Evolutionary conservation across 306 rosid species (phyloP).

Genomic region (Mucuna pruriens): DNA sequence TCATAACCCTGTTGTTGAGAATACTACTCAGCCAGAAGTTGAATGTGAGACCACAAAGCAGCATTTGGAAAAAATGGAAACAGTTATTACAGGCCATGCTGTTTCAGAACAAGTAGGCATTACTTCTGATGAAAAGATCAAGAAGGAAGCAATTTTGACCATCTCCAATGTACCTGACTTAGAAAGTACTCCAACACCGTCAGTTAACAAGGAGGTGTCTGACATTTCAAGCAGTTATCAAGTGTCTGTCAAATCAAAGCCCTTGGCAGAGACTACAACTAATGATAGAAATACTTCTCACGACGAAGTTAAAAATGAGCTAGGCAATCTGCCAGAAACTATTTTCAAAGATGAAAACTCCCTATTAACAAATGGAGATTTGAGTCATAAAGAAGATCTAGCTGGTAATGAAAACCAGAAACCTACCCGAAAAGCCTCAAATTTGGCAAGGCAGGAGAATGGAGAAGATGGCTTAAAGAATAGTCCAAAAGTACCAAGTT

Average conservation of each 20-base stretch:
- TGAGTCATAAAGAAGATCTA: slow-evolving; percentile 53
- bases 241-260: slow-evolving; percentile 41
- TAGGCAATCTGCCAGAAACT: slow-evolving; percentile 45
- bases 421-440: slow-evolving; percentile 51
- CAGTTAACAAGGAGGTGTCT: slow-evolving; percentile 44
- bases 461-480: slow-evolving; percentile 61
- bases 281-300: slow-evolving; percentile 37
- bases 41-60: slow-evolving; percentile 55
- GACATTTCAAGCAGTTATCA: slow-evolving; percentile 45
- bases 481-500: slow-evolving; percentile 75
- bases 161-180: slow-evolving; percentile 44
- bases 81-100: slow-evolving; percentile 40
- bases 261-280: slow-evolving; percentile 47
- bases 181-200: slow-evolving; percentile 50
- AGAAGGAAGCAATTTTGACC: slow-evolving; percentile 42
- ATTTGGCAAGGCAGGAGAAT: slow-evolving; percentile 60
- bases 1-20: slow-evolving; percentile 72
- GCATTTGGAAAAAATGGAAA: slow-evolving; percentile 54
- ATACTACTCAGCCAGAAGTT: slow-evolving; percentile 52
- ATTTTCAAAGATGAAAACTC: slow-evolving; percentile 47
- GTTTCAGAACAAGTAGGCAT: slow-evolving; percentile 40
- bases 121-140: slow-evolving; percentile 57
- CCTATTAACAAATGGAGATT: slow-evolving; percentile 52
- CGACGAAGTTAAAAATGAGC: slow-evolving; percentile 47
- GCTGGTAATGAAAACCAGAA: slow-evolving; percentile 56